Evolutionary conservation across 225 moss, liverwort and hornwort species (phyloP).

Genomic region (Sphagnum tenellum): DNA sequence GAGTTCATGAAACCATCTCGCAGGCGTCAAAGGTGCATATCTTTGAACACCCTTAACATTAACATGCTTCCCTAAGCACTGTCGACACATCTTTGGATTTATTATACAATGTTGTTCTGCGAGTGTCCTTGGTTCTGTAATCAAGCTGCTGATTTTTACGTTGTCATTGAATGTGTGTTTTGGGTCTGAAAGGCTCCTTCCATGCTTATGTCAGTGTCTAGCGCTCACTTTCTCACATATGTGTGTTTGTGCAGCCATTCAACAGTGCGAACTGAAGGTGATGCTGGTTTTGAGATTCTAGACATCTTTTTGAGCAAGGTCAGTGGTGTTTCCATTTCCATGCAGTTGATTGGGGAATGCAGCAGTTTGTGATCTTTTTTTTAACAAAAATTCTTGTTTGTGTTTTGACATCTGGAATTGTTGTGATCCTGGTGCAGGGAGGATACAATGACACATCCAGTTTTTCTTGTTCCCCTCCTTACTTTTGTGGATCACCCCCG

Average conservation of each 20-base stretch:
- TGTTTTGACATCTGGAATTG: not conserved
- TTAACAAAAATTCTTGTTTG: not conserved
- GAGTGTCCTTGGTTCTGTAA: not conserved
- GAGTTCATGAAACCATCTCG: conserved; percentile 73
- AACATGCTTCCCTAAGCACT: no score
- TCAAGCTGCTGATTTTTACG: not conserved
- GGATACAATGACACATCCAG: conserved; percentile 73
- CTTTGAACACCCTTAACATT: not conserved
- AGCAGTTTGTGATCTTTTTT: not conserved
- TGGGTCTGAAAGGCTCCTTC: not conserved
- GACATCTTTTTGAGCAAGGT: conserved; percentile 94
- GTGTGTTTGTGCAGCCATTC: conserved; percentile 44
- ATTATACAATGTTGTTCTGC: no score
- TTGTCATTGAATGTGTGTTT: not conserved
- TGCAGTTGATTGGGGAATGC: not conserved
- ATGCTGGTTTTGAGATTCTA: conserved; percentile 84
- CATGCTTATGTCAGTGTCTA: not conserved
- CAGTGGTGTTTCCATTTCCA: not conserved
- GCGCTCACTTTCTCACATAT: not conserved
- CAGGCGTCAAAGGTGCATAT: conserved; percentile 54
- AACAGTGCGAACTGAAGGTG: conserved; percentile 61
- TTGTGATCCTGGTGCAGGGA: conserved; percentile 33
- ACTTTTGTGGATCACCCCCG: conserved; percentile 87
- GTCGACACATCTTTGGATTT: no score
- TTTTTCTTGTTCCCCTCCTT: conserved; percentile 95